A percentile compares a stretch with the other conserved stretches of the same genome.
Evolutionary conservation across 1,284 basidiomycete genomes (phyloP).

Genomic region (Agaricales sp.): DNA sequence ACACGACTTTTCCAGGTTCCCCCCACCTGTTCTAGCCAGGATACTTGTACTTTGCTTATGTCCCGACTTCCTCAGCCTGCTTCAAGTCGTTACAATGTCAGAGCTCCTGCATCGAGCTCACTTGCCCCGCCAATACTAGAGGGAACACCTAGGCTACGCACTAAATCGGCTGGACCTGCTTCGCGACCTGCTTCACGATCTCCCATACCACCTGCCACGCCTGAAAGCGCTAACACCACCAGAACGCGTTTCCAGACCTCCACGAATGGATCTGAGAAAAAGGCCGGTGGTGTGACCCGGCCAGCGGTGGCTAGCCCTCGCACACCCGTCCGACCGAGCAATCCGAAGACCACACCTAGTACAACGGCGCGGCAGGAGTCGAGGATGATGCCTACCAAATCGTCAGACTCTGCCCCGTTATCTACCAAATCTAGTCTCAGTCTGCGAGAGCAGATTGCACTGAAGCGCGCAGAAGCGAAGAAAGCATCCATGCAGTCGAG

Average conservation of each 20-base stretch:
- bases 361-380: no score
- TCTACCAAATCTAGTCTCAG: constrained; percentile 32
- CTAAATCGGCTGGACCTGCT: neutral
- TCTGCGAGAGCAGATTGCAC: constrained; percentile 64
- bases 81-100: neutral
- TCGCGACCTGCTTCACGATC: neutral
- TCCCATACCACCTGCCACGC: neutral
- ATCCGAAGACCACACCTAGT: no score
- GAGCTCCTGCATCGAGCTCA: neutral
- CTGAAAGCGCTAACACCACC: neutral
- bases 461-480: constrained; percentile 64
- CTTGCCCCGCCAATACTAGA: neutral
- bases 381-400: neutral
- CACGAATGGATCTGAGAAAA: neutral
- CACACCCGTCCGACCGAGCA: neutral
- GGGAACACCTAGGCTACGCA: neutral
- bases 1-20: neutral
- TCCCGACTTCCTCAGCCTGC: neutral
- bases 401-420: constrained; percentile 8
- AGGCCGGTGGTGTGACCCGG: neutral
- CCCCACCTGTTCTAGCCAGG: neutral
- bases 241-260: neutral
- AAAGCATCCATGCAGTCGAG: constrained; percentile 27
- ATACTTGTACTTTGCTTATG: neutral
- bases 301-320: neutral